Base-by-base conservation (phyloP, 371 early-diverging fungal species). In the Dichotomocladium elegans region DNA sequence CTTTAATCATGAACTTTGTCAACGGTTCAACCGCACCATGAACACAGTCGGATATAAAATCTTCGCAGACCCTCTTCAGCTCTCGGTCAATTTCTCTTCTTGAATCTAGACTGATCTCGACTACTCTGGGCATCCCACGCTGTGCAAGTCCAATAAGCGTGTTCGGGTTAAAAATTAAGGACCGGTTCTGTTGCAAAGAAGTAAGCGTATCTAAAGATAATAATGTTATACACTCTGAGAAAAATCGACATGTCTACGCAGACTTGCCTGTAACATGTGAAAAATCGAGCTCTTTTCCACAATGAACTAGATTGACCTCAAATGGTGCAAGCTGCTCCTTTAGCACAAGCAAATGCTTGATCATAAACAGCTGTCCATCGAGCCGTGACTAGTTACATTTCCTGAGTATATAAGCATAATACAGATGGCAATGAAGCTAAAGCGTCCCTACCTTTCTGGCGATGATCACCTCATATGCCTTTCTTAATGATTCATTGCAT, bases 321-420 rank as follows among this genome's bases (percentile, higher is more conserved):
- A 89, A 92, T 3, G 86, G 82, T 1, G 87, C 78, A 7, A 90
- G 82, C 53, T 89, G 88, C 45, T 92, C 93, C 47, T 91, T 84
- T 22, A 92, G 74, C 47, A 87, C 84, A 27, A 92, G 61, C 41
- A 92, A 53, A 58, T 92, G 89, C 59, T 90, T 92, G 47, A 92
- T 85, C 48, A 90, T 63, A 61, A 92, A 92, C 22, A 91, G 63
- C 43, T 88, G 85, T 4, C 85, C 87, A 57, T 92, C 93, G 8
- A 87, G 58, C 24, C 68, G 76, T 17, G 72, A 51, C 82, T 81
- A 64, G 4, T 26, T 22, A 34, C 33, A 54, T 45, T 35, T 47
- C 27, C 19, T 34, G 29, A 29, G 27, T 31, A 12, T 7, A 35
- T 21, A 22, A 34, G 31, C 3, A 22, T 34, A 33, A 31, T 27